Conservation (phyloP, 1,139 yeast species). For the Geotrichum aggregatum region DNA sequence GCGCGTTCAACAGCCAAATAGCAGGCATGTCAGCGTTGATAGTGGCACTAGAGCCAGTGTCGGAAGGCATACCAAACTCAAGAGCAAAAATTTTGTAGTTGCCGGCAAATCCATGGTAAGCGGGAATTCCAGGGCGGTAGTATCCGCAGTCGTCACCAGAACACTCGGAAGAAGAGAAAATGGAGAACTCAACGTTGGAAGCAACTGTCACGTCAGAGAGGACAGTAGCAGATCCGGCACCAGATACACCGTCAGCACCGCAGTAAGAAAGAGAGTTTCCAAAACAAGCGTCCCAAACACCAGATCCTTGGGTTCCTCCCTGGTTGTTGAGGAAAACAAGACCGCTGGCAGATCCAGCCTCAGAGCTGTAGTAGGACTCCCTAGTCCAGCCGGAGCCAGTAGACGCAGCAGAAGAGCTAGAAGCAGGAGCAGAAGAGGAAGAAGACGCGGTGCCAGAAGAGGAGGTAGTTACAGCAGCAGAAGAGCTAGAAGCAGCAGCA, state of each 20-base stretch:
- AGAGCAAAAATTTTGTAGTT: constrained; percentile 76
- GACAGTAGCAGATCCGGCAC: constrained; percentile 59
- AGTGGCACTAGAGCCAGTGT: constrained; percentile 39
- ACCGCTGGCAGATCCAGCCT: constrained; percentile 55
- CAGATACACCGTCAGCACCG: constrained; percentile 63
- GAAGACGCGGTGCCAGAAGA: constrained; percentile 23
- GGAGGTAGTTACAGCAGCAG: constrained; percentile 23
- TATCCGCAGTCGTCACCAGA: constrained; percentile 64
- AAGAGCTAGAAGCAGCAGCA: neutral
- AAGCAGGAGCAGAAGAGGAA: constrained; percentile 26
- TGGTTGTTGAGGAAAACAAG: constrained; percentile 77
- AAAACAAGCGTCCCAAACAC: constrained; percentile 76
- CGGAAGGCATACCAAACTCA: constrained; percentile 88
- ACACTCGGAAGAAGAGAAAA: constrained; percentile 70
- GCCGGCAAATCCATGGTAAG: constrained; percentile 78
- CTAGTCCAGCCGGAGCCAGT: constrained; percentile 61
- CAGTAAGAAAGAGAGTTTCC: constrained; percentile 87
- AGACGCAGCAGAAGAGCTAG: constrained; percentile 15
- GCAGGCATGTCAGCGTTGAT: constrained; percentile 86
- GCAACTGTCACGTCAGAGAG: constrained; percentile 59
- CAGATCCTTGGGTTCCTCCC: constrained; percentile 79
- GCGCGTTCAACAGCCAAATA: constrained; percentile 89
- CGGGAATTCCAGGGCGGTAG: constrained; percentile 80
- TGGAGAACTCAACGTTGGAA: constrained; percentile 72
- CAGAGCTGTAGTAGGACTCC: constrained; percentile 64